Evolutionary conservation across 1,284 basidiomycete genomes (phyloP), one percentile per base, ranked within the genome.

Genomic region (Papiliotrema laurentii): DNA sequence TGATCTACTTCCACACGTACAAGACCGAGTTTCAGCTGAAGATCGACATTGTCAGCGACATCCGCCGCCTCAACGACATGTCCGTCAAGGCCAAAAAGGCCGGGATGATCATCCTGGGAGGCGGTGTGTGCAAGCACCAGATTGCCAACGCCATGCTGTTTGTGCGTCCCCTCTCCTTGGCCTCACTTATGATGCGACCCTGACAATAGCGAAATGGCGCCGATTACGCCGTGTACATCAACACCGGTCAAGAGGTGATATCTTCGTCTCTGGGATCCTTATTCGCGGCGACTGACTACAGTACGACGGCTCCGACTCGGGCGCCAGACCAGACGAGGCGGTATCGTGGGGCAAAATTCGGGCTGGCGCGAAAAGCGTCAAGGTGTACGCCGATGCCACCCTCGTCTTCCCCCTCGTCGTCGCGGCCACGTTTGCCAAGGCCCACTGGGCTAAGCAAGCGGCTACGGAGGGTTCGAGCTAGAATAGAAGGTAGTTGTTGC

Each of bases 341-440:
- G 83, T 99, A 19, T 94, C 89, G n/a, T 99, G 94, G 94, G 96
- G 94, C 4, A 99, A 98, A 77, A 97, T 98, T 59, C 83, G 90
- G 41, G 86, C 87, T 25, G 86, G 85, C 11, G 86, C 94, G 0
- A 84, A 96, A 72, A 82, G 87, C 26, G 88, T 98, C 50, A 98
- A 98, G 80, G 92, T 89, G 55, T 81, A 79, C 56, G 79, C 78
- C 37, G 81, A 82, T 60, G 89, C 89, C 6, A 93, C 89, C 0
- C 76, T 94, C 34, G 87, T 89, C n/a, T 93, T 93, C 71, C 89
- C 89, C 5, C 75, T 93, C 61, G 75, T 93, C 5, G 89, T 94
- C 0, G 89, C 89, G 13, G 87, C 86, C 7, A 93, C 89, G 2
- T 90, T 88, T 68, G 87, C 83, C 11, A 79, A 82, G 67, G 78